These are phyloP conservation scores for Takashimella koratensis DNA, from an alignment of 1,284 basidiomycete species.

Conservation along the genomic window DNA sequence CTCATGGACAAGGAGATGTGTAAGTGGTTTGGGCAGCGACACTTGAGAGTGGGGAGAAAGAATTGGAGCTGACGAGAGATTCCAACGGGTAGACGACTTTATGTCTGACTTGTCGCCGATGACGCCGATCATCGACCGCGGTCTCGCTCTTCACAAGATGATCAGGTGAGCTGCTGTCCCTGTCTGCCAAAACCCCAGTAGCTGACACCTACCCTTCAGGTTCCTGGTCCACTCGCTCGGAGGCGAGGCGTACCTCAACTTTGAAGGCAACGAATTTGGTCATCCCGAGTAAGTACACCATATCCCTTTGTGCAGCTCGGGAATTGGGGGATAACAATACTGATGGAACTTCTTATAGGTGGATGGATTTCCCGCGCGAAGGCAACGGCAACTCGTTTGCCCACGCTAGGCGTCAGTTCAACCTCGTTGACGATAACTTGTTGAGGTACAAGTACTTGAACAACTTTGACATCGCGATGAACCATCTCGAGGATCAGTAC, in stretches of 20 bases:
- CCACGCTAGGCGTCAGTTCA: constrained; percentile 93
- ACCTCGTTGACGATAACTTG: constrained; percentile 78
- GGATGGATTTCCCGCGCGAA: constrained; percentile 97
- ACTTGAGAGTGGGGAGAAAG: no score
- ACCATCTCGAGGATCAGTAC: constrained; percentile 71
- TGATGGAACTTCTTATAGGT: constrained; percentile 53
- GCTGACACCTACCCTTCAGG: constrained; percentile 51
- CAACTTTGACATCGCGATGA: constrained; percentile 93
- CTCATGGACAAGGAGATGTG: constrained; percentile 99
- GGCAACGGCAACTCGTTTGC: constrained; percentile 95
- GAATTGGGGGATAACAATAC: not conserved
- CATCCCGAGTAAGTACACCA: constrained; percentile 71
- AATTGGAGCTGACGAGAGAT: not conserved
- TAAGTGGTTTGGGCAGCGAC: constrained; percentile 51
- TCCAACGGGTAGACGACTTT: constrained; percentile 64
- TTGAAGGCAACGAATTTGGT: constrained; percentile 97
- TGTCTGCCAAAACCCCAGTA: constrained; percentile 9
- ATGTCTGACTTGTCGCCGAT: constrained; percentile 88
- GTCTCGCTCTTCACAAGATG: constrained; percentile 93
- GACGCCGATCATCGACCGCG: constrained; percentile 84
- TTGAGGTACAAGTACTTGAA: constrained; percentile 91
- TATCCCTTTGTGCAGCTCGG: no score
- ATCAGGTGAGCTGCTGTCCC: constrained; percentile 69
- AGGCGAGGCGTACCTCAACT: constrained; percentile 96
- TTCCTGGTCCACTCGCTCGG: constrained; percentile 87